phyloP scores from a whole-genome alignment of 352 stramenopile species.

The Phytophthora nicotianae region DNA sequence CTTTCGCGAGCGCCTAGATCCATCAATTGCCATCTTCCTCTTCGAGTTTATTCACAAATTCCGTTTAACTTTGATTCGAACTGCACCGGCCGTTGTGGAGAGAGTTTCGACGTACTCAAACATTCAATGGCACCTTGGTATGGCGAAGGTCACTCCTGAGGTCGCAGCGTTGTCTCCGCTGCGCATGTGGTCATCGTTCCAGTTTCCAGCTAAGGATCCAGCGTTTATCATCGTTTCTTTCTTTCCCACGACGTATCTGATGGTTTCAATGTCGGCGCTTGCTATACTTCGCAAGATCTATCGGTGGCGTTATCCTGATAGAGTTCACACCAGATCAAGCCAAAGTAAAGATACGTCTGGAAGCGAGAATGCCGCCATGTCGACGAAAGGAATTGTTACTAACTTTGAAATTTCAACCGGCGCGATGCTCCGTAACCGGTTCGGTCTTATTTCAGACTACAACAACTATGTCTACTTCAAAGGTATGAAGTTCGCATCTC shows the following conservation, averaged over 20 bases:
- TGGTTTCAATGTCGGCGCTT: constrained; percentile 8
- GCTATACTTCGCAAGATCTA: constrained; percentile 29
- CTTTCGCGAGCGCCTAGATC: constrained; percentile 38
- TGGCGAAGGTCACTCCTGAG: constrained; percentile 10
- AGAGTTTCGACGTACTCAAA: constrained; percentile 19
- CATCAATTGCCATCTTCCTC: constrained; percentile 33
- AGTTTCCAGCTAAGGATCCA: constrained; percentile 22
- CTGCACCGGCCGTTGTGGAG: constrained; percentile 15
- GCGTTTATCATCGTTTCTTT: constrained; percentile 25
- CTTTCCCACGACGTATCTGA: constrained; percentile 27
- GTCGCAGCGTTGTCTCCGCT: constrained; percentile 29
- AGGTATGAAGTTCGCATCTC: constrained; percentile 45
- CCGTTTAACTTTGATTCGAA: constrained; percentile 13
- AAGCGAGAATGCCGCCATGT: constrained; percentile 16
- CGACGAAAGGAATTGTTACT: constrained; percentile 20
- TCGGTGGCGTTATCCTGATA: constrained; percentile 17
- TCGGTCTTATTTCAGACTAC: constrained; percentile 45
- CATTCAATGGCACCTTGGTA: constrained; percentile 11
- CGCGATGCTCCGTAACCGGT: constrained; percentile 27
- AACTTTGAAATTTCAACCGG: constrained; percentile 39
- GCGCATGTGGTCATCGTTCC: constrained; percentile 30
- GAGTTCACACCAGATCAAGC: constrained; percentile 4
- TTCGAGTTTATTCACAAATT: constrained; percentile 33
- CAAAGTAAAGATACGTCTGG: constrained; percentile 10
- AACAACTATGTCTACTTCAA: constrained; percentile 45